phyloP scores from a whole-genome alignment of 768 basidiomycete species.

The Lactifluus hygrophoroides region DNA sequence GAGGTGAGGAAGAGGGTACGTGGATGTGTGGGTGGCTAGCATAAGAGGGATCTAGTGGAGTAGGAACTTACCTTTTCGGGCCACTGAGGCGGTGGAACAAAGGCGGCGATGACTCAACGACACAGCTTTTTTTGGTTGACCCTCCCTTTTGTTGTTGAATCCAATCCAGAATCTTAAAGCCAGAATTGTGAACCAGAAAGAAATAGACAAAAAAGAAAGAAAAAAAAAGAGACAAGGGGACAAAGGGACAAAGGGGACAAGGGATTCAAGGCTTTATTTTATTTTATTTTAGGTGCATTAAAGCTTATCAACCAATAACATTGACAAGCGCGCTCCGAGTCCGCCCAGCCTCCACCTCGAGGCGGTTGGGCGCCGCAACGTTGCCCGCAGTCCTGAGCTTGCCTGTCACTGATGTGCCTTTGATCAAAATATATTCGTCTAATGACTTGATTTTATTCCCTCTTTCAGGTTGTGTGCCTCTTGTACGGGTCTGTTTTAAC shows the following conservation, averaged over 20 bases:
- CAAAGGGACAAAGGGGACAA: background rate
- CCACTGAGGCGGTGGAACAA: background rate
- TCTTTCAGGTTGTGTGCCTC: background rate
- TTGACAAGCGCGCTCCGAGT: too few relatives aligned
- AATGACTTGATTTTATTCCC: background rate
- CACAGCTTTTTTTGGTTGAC: constrained; percentile 1
- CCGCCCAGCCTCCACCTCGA: background rate
- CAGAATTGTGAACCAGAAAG: background rate
- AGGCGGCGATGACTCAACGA: background rate
- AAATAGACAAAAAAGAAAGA: background rate
- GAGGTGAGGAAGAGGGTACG: background rate
- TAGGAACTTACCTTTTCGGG: constrained; percentile 3
- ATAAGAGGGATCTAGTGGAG: background rate
- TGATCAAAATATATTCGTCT: background rate
- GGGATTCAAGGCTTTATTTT: background rate
- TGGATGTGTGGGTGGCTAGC: background rate
- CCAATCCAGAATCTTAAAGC: background rate
- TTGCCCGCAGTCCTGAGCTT: background rate
- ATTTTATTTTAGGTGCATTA: background rate
- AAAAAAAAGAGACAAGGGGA: background rate
- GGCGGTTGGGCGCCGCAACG: background rate
- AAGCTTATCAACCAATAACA: constrained; percentile 4
- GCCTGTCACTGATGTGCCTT: background rate
- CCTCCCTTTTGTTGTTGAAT: background rate
- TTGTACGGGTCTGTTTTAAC: background rate